These are phyloP conservation scores for Termitomyces sp. DNA, from an alignment of 768 basidiomycete species.

Conservation along the genomic window DNA sequence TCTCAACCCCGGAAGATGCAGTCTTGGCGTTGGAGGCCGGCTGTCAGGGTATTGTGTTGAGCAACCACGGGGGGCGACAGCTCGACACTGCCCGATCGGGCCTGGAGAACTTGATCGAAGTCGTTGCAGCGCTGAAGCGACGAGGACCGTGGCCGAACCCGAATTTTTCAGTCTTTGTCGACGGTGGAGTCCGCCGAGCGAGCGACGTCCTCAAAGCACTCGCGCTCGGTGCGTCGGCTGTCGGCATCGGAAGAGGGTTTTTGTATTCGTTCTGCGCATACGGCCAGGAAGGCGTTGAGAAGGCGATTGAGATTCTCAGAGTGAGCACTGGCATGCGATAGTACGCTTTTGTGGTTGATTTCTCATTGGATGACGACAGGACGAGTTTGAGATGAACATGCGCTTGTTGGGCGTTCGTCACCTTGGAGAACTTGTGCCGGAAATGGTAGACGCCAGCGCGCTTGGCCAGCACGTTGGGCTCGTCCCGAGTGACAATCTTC, in stretches of 20 bases:
- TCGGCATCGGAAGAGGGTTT: background rate
- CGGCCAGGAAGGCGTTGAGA: too few species aligned
- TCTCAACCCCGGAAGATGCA: background rate
- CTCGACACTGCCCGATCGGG: background rate
- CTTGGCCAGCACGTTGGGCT: background rate
- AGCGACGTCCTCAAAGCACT: background rate
- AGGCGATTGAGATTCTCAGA: too few species aligned
- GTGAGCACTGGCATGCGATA: too few species aligned
- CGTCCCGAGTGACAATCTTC: background rate
- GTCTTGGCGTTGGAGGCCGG: background rate
- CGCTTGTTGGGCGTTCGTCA: conserved; percentile 80
- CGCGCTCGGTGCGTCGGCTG: background rate
- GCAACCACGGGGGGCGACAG: background rate
- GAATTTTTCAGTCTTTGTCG: background rate
- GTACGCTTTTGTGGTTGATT: too few species aligned
- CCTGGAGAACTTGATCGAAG: background rate
- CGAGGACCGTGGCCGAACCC: background rate
- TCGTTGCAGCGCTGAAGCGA: background rate
- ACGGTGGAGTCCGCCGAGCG: background rate
- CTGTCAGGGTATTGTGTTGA: background rate
- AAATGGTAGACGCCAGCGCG: conserved; percentile 72
- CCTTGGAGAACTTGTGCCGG: conserved; percentile 70
- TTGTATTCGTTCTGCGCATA: too few species aligned
- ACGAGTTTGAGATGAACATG: conserved; percentile 92
- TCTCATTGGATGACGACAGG: too few species aligned